These are phyloP conservation scores for Colletotrichum acutatum DNA, from an alignment of 2,329 filamentous ascomycete species.

Conservation along the genomic window DNA sequence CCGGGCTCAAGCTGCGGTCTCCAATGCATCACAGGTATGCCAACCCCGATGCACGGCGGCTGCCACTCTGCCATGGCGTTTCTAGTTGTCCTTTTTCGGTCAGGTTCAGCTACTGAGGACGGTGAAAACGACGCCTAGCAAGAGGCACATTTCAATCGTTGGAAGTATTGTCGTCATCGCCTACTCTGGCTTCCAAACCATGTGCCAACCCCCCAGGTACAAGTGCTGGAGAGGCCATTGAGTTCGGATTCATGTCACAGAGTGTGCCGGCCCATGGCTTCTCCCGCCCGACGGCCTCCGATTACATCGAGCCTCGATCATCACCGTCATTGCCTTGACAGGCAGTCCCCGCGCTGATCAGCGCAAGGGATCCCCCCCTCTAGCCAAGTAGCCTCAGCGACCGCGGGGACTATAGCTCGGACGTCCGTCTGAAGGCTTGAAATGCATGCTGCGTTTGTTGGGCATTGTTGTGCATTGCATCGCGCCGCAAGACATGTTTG, in stretches of 20 bases:
- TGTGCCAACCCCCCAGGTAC: neutral
- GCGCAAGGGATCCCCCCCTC: neutral
- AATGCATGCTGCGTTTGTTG: neutral
- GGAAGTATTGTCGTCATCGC: constrained; percentile 12
- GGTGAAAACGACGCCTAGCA: neutral
- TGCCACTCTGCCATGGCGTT: neutral
- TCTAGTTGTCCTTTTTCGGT: neutral
- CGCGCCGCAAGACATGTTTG: neutral
- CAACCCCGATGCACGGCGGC: constrained; percentile 9
- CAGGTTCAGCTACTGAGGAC: neutral
- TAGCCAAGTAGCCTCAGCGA: constrained; percentile 13
- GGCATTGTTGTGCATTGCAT: constrained; percentile 15
- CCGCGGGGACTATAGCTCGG: neutral
- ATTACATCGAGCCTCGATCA: constrained; percentile 29
- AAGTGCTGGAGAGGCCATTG: constrained; percentile 3
- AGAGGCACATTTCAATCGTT: neutral
- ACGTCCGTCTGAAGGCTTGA: constrained; percentile 11
- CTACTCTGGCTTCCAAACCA: neutral
- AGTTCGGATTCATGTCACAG: constrained; percentile 21
- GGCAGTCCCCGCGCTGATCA: constrained; percentile 21
- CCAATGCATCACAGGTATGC: neutral
- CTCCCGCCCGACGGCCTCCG: constrained; percentile 16
- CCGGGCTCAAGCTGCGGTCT: neutral
- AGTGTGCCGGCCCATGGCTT: constrained; percentile 12
- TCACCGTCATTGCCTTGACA: constrained; percentile 8